Percentiles rank a stretch among this genome's conserved stretches.
Conservation (phyloP, 2,329 filamentous ascomycete genomes). For the Penicillium frequentans region DNA sequence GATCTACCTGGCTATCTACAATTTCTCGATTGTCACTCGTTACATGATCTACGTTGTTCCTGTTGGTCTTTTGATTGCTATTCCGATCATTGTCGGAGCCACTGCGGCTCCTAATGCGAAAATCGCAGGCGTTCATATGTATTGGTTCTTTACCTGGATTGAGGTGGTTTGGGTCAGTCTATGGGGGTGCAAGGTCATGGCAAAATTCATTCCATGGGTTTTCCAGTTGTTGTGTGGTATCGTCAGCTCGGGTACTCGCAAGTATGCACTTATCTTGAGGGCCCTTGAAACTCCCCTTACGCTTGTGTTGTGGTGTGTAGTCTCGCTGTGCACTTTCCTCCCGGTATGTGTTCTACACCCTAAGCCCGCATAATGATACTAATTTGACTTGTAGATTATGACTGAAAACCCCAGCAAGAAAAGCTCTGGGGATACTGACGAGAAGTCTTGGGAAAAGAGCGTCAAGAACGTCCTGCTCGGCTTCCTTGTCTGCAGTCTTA, state of each 20-base stretch:
- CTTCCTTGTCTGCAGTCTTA: slow-evolving; percentile 55
- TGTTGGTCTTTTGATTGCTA: slow-evolving; percentile 57
- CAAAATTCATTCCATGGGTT: slow-evolving; percentile 58
- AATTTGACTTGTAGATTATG: slow-evolving; percentile 38
- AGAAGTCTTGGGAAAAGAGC: slow-evolving; percentile 53
- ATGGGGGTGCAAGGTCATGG: slow-evolving; percentile 62
- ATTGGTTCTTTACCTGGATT: slow-evolving; percentile 66
- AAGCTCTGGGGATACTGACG: slow-evolving; percentile 27
- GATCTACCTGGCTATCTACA: slow-evolving; percentile 61
- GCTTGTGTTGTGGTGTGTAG: slow-evolving; percentile 60
- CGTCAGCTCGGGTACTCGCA: slow-evolving; percentile 63
- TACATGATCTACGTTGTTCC: slow-evolving; percentile 65
- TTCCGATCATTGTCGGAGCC: slow-evolving; percentile 64
- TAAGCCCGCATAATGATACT: background rate
- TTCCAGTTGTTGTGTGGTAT: slow-evolving; percentile 64
- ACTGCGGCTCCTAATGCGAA: slow-evolving; percentile 48
- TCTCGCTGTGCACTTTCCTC: slow-evolving; percentile 59
- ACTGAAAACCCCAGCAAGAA: slow-evolving; percentile 42
- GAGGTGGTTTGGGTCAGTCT: slow-evolving; percentile 65
- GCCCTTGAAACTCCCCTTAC: slow-evolving; percentile 62
- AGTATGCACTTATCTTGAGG: slow-evolving; percentile 60
- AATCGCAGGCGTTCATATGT: slow-evolving; percentile 57
- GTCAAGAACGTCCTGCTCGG: slow-evolving; percentile 62
- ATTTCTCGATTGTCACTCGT: slow-evolving; percentile 63
- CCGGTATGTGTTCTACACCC: slow-evolving; percentile 39